Percentiles rank a stretch among this genome's conserved stretches.
Conservation (phyloP, 164 flowering plant species). For the Chimonanthus salicifolius region DNA sequence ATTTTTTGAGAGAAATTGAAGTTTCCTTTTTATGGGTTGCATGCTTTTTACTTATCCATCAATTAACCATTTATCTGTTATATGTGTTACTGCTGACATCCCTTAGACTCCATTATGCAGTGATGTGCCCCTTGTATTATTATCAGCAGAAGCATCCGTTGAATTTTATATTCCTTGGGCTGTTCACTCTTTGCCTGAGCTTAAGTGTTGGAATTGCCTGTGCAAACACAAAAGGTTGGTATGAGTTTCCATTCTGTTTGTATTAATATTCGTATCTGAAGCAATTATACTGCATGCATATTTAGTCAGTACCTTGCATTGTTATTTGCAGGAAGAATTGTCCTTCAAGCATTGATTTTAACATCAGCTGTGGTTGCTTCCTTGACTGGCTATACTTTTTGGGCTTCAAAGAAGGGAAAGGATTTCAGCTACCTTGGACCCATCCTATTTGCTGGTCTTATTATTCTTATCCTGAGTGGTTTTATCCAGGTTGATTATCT, state of each 20-base stretch:
- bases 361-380: slow-evolving; percentile 82
- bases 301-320: neutral
- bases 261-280: neutral
- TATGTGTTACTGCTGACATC: slow-evolving; percentile 3
- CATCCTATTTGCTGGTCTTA: slow-evolving; percentile 71
- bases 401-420: slow-evolving; percentile 98
- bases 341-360: slow-evolving; percentile 82
- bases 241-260: neutral
- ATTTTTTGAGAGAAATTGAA: neutral
- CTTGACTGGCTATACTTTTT: slow-evolving; percentile 91
- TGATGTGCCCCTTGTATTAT: slow-evolving; percentile 72
- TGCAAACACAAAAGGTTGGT: slow-evolving; percentile 88
- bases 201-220: slow-evolving; percentile 78
- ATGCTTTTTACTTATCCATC: neutral
- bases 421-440: slow-evolving; percentile 97
- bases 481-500: slow-evolving; percentile 62
- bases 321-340: slow-evolving; percentile 66
- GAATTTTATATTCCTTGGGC: slow-evolving; percentile 83
- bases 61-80: neutral
- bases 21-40: neutral
- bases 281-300: neutral
- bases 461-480: slow-evolving; percentile 59
- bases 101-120: slow-evolving; percentile 34
- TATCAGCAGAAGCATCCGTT: slow-evolving; percentile 95
- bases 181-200: slow-evolving; percentile 75